Evolutionary conservation across 2,329 filamentous ascomycete species (phyloP).

Genomic region (Fusarium avenaceum): DNA sequence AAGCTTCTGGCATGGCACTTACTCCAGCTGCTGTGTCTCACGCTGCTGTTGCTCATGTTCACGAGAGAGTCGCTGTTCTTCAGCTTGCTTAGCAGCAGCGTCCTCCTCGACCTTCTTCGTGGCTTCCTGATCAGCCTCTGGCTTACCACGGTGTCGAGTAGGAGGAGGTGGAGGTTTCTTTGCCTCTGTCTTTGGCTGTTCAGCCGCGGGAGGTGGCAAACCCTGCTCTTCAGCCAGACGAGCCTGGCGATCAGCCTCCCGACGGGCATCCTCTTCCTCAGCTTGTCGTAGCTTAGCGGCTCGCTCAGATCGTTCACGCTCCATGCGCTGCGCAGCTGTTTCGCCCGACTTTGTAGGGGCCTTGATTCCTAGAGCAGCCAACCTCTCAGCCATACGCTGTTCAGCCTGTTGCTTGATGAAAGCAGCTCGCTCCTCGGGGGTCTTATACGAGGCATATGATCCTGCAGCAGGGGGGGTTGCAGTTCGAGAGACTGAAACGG

Average conservation of each 20-base stretch:
- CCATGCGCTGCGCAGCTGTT: slow-evolving; percentile 83
- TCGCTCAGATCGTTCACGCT: slow-evolving; percentile 88
- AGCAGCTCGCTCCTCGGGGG: slow-evolving; percentile 91
- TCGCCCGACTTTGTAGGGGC: slow-evolving; percentile 84
- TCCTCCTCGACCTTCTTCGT: slow-evolving; percentile 71
- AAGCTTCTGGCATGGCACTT: slow-evolving; percentile 60
- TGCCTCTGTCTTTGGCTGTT: slow-evolving; percentile 60
- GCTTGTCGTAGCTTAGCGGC: slow-evolving; percentile 89
- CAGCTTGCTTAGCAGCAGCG: slow-evolving; percentile 68
- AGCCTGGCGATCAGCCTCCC: slow-evolving; percentile 88
- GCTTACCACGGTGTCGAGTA: slow-evolving; percentile 75
- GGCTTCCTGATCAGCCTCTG: slow-evolving; percentile 70
- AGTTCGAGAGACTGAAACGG: slow-evolving; percentile 67
- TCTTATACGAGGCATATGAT: slow-evolving; percentile 87
- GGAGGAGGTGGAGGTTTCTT: slow-evolving; percentile 85
- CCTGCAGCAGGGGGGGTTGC: slow-evolving; percentile 65
- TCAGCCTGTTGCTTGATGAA: slow-evolving; percentile 98
- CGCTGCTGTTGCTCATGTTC: slow-evolving; percentile 83
- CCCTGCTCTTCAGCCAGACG: slow-evolving; percentile 84
- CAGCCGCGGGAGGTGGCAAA: slow-evolving; percentile 68
- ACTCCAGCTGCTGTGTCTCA: slow-evolving; percentile 85
- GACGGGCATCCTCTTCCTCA: slow-evolving; percentile 91
- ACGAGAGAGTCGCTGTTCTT: slow-evolving; percentile 74
- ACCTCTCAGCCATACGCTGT: slow-evolving; percentile 94
- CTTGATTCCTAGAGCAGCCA: slow-evolving; percentile 93